Evolutionary conservation across 1,284 basidiomycete genomes (phyloP), one percentile per base, ranked within the genome.

Genomic region (Laetiporus sulphureus): DNA sequence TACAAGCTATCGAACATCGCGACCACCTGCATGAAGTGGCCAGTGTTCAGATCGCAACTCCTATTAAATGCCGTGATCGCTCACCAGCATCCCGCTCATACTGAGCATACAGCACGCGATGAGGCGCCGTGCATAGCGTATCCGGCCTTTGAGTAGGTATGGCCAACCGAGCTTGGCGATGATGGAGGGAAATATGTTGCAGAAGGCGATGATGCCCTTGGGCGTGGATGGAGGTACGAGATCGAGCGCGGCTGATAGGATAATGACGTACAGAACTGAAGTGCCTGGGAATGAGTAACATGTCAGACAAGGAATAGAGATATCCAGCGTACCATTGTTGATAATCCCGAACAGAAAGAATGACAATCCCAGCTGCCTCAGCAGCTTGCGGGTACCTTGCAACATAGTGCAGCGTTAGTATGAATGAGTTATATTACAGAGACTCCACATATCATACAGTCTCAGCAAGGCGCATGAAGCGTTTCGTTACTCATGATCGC

Each of bases 171-270:
- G 72, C 65, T 98, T 99, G 18, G 90, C 91, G 1, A 81, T 58
- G 2, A 92, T 65, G 1, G 85, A 77, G 0, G 89, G 90, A 19
- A 84, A 77, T 44, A 94, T 92, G 58, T 95, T 93, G 66, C 87
- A 91, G 61, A 95, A 92, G 1, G 86, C 83, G 37, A 96, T 91
- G 42, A 97, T 79, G n/a, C 93, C 94, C 57, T 90, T 91, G 0
- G 92, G 92, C 0, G 89, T 92, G 3, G 83, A 77, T 0, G 88
- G 78, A 3, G 94, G 91, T 0, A 98, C 91, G 3, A 99, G 75
- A 61, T 99, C 95, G 12, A 97, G 71, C 0, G 95, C 95, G 4
- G 95, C 95, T 1, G 91, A 95, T 19, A 98, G 77, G 49, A 98
- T 97, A 51, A 99, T 89, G 25, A 98, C 94, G 62, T 98, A 96